Evolutionary conservation across 352 stramenopile species (phyloP).

Genomic region (Phytophthora tentaculata): DNA sequence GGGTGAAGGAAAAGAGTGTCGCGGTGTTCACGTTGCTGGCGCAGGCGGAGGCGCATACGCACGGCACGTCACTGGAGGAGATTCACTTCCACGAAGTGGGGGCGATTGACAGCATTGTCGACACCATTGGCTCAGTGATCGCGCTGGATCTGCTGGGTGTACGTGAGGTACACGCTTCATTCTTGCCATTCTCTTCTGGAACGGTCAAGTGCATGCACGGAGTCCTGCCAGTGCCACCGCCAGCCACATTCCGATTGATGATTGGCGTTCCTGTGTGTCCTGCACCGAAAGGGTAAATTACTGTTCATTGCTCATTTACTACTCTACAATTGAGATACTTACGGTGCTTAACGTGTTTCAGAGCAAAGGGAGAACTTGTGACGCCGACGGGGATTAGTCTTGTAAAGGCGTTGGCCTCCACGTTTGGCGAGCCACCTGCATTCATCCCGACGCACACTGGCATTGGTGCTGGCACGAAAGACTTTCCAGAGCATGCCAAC

Average conservation of each 20-base stretch:
- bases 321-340: not conserved
- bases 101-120: constrained; percentile 97
- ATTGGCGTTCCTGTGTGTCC: constrained; percentile 93
- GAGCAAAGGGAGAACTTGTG: constrained; percentile 92
- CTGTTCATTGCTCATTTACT: not conserved
- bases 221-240: constrained; percentile 94
- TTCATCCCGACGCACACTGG: constrained; percentile 82
- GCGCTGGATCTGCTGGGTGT: constrained; percentile 93
- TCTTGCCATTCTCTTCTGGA: constrained; percentile 91
- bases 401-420: constrained; percentile 86
- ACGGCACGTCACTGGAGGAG: constrained; percentile 91
- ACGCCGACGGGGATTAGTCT: constrained; percentile 96
- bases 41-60: constrained; percentile 93
- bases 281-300: constrained; percentile 78
- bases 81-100: constrained; percentile 99
- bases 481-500: constrained; percentile 90
- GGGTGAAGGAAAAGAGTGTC: constrained; percentile 91
- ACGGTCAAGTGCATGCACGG: constrained; percentile 96
- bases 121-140: constrained; percentile 95
- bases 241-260: constrained; percentile 95
- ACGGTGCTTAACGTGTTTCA: constrained; percentile 18
- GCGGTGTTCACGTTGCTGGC: constrained; percentile 92
- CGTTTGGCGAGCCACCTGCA: constrained; percentile 76
- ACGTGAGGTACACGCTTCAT: constrained; percentile 84
- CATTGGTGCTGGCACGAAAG: constrained; percentile 88